Base-by-base conservation (phyloP, 2,329 filamentous ascomycete genomes). In the Fusarium transvaalense region DNA sequence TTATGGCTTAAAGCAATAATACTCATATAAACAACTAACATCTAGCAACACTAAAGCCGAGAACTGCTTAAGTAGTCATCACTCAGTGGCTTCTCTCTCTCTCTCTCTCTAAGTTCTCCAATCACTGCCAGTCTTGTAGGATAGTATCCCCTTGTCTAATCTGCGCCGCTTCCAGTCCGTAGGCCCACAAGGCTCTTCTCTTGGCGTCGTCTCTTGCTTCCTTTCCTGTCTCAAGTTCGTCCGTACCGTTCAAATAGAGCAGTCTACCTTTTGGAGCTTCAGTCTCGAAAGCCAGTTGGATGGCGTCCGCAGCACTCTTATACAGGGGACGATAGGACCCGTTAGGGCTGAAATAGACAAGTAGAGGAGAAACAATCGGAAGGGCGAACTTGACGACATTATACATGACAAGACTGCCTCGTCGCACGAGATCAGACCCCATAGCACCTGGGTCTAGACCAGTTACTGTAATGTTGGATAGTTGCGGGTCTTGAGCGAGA, bases 361-460 rank as follows among this genome's bases (percentile, higher is more conserved):
- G 61, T 17, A 78, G 21, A 31, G 68, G 61, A 3, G 75, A 66
- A 3, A 73, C 19, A 17, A 74, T 5, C 8, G 73, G 74, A 6
- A 79, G 13, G 8, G 77, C 15, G 23, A 72, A 27, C 37, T 75
- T 75, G 38, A 76, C 63, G 15, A 41, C 6, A 63, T 50, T 10
- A 76, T 48, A 10, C 37, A 76, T 56, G 17, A 74, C 12, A 45
- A 74, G 76, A 37, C 70, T 57, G 17, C 68, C 74, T 29, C 73
- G 71, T 17, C 76, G 74, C n/a, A 46, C 54, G 4, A 81, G 64
- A 19, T 74, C 76, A 10, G 76, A 78, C 37, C 56, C 48, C 76
- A 82, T 82, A 13, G 68, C 73, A 43, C 80, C 81, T 0, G 81
- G 80, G 45, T 82, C 80, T 14, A 81, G 60, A 7, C 78, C 78